These are phyloP conservation scores for Adansonia grandidieri DNA, from an alignment of 441 rosid species.

Conservation along the genomic window DNA sequence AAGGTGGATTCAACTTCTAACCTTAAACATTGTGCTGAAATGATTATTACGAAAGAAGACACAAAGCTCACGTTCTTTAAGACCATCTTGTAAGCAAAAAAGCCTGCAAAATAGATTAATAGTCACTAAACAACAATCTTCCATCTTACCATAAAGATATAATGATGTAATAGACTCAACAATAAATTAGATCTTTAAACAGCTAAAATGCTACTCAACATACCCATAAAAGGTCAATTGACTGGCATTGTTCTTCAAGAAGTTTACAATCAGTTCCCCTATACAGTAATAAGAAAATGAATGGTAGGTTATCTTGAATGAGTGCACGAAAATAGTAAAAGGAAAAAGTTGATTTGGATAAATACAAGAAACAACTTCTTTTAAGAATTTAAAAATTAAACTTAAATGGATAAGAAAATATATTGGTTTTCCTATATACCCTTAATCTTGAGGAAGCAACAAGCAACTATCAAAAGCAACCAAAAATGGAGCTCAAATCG, in stretches of 20 bases:
- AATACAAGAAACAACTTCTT: background rate
- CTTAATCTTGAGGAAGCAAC: background rate
- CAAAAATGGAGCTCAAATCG: background rate
- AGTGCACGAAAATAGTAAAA: slow-evolving; percentile 21
- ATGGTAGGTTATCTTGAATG: slow-evolving; percentile 23
- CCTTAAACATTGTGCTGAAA: slow-evolving; percentile 99
- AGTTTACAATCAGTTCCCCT: slow-evolving; percentile 83
- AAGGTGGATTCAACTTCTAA: slow-evolving; percentile 37
- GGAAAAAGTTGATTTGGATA: background rate
- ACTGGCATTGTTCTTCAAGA: slow-evolving; percentile 83
- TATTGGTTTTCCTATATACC: background rate
- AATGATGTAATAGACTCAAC: slow-evolving; percentile 13
- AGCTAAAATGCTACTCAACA: slow-evolving; percentile 36
- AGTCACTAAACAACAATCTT: background rate
- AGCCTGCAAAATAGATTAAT: slow-evolving; percentile 56
- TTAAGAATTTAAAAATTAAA: background rate
- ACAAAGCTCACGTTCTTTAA: slow-evolving; percentile 93
- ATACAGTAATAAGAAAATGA: slow-evolving; percentile 33
- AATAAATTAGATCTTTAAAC: slow-evolving; percentile 24
- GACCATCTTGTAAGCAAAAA: slow-evolving; percentile 85
- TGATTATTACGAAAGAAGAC: slow-evolving; percentile 97
- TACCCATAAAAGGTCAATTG: slow-evolving; percentile 92
- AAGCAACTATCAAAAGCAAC: slow-evolving; percentile 7
- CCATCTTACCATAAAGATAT: background rate
- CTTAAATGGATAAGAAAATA: background rate